phyloP scores from a whole-genome alignment of 1,284 basidiomycete species.

The Flammula alnicola region DNA sequence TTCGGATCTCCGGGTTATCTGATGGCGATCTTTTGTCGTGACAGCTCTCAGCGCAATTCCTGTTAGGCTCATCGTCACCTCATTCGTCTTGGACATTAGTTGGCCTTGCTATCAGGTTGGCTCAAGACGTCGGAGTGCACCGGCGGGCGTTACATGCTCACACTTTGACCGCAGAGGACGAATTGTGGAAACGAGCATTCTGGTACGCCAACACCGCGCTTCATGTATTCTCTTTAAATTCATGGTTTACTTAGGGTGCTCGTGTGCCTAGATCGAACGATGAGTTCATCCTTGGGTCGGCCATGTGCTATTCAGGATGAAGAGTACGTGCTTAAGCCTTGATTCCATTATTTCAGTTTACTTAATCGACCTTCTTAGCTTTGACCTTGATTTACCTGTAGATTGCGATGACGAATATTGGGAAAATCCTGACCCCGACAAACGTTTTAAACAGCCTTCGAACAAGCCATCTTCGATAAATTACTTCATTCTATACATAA shows the following conservation, averaged over 20 bases:
- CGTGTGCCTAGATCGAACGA: conserved; percentile 63
- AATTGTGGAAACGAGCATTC: conserved; percentile 81
- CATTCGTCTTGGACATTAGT: conserved; percentile 76
- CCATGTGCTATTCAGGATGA: conserved; percentile 86
- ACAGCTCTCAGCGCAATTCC: conserved; percentile 50
- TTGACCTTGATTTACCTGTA: conserved; percentile 74
- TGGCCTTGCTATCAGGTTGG: conserved; percentile 71
- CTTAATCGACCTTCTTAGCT: conserved; percentile 42
- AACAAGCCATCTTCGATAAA: conserved; percentile 56
- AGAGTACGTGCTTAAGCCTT: conserved; percentile 56
- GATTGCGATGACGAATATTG: conserved; percentile 82
- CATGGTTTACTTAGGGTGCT: conserved; percentile 58
- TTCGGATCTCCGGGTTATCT: not conserved
- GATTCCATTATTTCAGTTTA: not conserved
- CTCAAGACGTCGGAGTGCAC: conserved; percentile 73
- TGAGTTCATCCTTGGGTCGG: conserved; percentile 76
- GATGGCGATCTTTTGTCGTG: not conserved
- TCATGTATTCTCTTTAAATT: not conserved
- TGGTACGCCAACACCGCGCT: conserved; percentile 52
- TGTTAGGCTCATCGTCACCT: conserved; percentile 66
- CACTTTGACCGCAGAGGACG: conserved; percentile 54
- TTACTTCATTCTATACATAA: conserved; percentile 62
- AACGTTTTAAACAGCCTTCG: conserved; percentile 60
- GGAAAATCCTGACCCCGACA: conserved; percentile 58
- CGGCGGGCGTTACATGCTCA: conserved; percentile 48